Evolutionary conservation across 768 basidiomycete genomes (phyloP), one percentile per base, ranked within the genome.

Genomic region (Lepiota brunneoincarnata): DNA sequence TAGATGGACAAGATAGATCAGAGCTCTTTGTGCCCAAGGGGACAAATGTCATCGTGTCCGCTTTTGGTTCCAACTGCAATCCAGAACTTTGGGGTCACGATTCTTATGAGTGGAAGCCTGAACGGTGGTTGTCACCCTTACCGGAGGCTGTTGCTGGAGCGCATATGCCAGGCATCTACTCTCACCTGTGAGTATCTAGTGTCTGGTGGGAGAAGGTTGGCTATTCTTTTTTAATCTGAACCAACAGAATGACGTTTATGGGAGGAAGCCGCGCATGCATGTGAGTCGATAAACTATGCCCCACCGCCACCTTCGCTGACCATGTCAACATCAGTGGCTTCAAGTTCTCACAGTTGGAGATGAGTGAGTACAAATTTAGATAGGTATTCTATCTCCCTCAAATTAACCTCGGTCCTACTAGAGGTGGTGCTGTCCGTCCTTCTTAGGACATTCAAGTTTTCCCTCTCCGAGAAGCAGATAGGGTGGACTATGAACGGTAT

Each of bases 301-400:
- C 6, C 51, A 6, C 46, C 45, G 18, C 21, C 24, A 37, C 43
- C 11, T 5, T 23, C 23, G 11, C 35, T 50, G 15, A 35, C 41
- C 14, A 17, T 26, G 20, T 24, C 28, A n/a, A n/a, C 36, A 45
- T 28, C 43, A 77, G 76, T 26, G 80, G 78, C 0, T 79, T 80
- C 68, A 79, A 80, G 59, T 80, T 82, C 65, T 73, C 78, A 1
- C 74, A 80, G 56, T 66, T 81, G 6, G 79, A 80, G 60, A 78
- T 79, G 68, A 80, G 79, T 80, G 59, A 20, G 74, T 67, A 7
- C 43, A 49, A 37, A 38, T 48, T 14, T 34, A n/a, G 12, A 41
- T 45, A 21, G 21, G 4, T 28, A n/a, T 42, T 31, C 17, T 20
- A 18, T 20, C 1, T 15, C 43, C 15, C 31, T n/a, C n/a, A n/a